Base-by-base conservation (phyloP, 2,329 filamentous ascomycete genomes). In the Cladophialophora exuberans region DNA sequence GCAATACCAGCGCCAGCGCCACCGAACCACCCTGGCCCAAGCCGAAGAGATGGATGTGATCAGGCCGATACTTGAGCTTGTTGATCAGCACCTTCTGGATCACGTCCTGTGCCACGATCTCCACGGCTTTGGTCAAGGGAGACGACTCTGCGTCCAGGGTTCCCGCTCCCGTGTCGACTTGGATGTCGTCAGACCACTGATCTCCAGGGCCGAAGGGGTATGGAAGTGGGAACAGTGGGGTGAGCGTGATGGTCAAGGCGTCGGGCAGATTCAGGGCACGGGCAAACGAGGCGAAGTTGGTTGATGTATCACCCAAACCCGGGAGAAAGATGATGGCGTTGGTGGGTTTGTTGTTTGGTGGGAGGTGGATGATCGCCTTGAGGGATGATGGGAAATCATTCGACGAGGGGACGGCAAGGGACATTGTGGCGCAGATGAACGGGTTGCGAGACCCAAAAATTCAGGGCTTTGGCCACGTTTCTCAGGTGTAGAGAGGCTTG, bases 261-360 rank as follows among this genome's bases (percentile, higher is more conserved):
- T 91, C 88, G 0, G 90, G 90, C 2, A 96, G 82, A 57, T 81
- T 78, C 57, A 96, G 73, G 62, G 83, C 84, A 53, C 78, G 76
- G 17, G 85, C 89, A 58, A 96, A 87, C 39, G 74, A 73, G 56
- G 83, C 80, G 70, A 94, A 95, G 30, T 88, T 79, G 2, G 69
- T 66, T 56, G 89, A 82, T 28, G 81, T 84, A 73, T 96, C 91
- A 59, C 91, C 91, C 10, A 96, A 82, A 61, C 90, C 90, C 71
- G 96, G 91, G 54, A 96, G 83, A 47, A 96, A 82, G 67, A 96
- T 74, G 59, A 96, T 83, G 63, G 95, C 79, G 26, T 62, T 62
- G 50, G 56, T 59, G n/a, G 57, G 49, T 62, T 79, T 73, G 41
- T 81, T 68, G 46, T 76, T 46, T 62, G 70, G 59, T 63, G 70